Conservation (phyloP, 768 basidiomycete species). For the Kwoniella bestiolae region DNA sequence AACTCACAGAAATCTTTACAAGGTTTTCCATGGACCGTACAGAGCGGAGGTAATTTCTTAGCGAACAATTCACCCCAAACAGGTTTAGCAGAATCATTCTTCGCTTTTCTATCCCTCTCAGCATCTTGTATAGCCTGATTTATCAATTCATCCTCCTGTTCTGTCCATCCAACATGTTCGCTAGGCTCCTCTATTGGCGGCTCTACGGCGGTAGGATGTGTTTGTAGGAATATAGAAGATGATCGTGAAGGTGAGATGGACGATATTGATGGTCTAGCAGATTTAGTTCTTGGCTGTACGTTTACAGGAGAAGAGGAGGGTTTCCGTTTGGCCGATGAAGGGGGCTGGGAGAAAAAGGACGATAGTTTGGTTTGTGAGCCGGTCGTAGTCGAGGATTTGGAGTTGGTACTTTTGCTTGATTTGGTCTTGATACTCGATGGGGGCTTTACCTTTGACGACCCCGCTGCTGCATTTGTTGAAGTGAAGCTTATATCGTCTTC, state of each 20-base stretch:
- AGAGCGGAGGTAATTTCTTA: conserved; percentile 55
- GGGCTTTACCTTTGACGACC: not conserved
- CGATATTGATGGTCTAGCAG: not conserved
- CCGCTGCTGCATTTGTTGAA: not conserved
- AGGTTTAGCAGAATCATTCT: conserved; percentile 43
- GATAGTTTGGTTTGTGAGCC: conserved; percentile 42
- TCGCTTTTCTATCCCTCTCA: conserved; percentile 28
- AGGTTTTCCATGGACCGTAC: conserved; percentile 53
- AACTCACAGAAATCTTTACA: conserved; percentile 55
- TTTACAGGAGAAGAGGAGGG: conserved; percentile 6
- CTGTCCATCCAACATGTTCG: not conserved
- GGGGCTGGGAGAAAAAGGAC: conserved; percentile 46
- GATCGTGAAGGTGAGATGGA: conserved; percentile 19
- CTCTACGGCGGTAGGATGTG: not conserved
- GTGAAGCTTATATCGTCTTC: not conserved
- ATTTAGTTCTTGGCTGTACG: conserved; percentile 2
- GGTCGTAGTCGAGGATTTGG: not conserved
- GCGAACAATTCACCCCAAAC: conserved; percentile 55
- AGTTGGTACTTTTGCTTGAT: conserved; percentile 1
- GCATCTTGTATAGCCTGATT: conserved; percentile 43
- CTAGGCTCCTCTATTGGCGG: not conserved
- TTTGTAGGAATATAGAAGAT: not conserved
- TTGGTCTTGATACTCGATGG: not conserved
- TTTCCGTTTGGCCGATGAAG: conserved; percentile 25
- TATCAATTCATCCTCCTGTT: conserved; percentile 40